Evolutionary conservation across 768 basidiomycete species (phyloP), one percentile per base, ranked within the genome.

Genomic region (Suillus variegatus): DNA sequence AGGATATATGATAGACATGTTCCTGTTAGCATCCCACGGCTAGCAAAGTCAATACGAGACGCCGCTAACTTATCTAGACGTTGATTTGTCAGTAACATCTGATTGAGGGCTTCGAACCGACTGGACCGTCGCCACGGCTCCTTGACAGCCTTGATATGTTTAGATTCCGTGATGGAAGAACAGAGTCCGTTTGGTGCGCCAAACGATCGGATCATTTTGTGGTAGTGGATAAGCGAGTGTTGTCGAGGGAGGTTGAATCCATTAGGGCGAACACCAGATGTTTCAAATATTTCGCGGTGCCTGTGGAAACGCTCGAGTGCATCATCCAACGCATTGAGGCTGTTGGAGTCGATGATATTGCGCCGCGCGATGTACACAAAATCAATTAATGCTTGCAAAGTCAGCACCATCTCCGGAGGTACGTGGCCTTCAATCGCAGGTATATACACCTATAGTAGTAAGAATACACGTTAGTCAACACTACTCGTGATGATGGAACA

Each of bases 111-210:
- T 18, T 64, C 35, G 18, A 51, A 58, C 10, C 20, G 38, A 46
- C 57, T 68, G 4, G 78, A 78, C 5, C 69, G 69, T 4, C 71
- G 70, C 68, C 72, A 79, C 2, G 76, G 78, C 55, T 76, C 54
- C 60, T 79, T 79, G 16, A 80, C 77, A 16, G 77, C 77, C 35
- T 76, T 73, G 64, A 78, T 80, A 60, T 77, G 78, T 61, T 76
- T 75, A 1, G 74, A 75, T 52, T 80, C 77, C 0, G 76, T 80
- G 25, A 79, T 79, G 20, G 77, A 80, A 22, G 69, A 67, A 55
- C 72, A 72, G 22, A 72, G 67, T 10, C 72, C 69, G 51, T 70
- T 72, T 10, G 68, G 72, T 28, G 71, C 20, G 6, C 69, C 65
- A 36, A 73, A 73, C 2, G 65, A 44, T 5, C 22, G 18, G 57